Evolutionary conservation across 2,329 filamentous ascomycete genomes (phyloP).

Genomic region (Delphinella strobiligena): DNA sequence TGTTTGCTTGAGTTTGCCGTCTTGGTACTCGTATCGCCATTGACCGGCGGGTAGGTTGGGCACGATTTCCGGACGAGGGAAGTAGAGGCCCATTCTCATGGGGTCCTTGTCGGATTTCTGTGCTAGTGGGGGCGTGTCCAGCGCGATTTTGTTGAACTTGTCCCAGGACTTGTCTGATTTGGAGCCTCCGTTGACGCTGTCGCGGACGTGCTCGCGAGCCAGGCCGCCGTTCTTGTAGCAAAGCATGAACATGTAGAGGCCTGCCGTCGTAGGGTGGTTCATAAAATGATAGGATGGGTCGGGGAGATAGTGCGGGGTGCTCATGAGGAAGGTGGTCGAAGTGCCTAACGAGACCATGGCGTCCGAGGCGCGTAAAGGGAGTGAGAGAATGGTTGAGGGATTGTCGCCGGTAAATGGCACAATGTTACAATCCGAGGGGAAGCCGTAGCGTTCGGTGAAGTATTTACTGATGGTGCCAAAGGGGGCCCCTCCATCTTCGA

Average conservation of each 20-base stretch:
- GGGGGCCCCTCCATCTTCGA: slow-evolving; percentile 65
- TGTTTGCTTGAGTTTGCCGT: slow-evolving; percentile 30
- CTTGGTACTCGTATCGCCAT: slow-evolving; percentile 64
- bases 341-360: slow-evolving; percentile 93
- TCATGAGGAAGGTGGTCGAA: slow-evolving; percentile 95
- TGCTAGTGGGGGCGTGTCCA: slow-evolving; percentile 57
- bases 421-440: slow-evolving; percentile 61
- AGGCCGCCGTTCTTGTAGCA: slow-evolving; percentile 98
- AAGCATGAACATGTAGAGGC: slow-evolving; percentile 99
- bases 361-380: slow-evolving; percentile 76
- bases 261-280: slow-evolving; percentile 85
- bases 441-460: slow-evolving; percentile 68
- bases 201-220: slow-evolving; percentile 79
- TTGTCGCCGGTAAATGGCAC: slow-evolving; percentile 92
- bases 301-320: slow-evolving; percentile 79
- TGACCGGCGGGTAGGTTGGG: slow-evolving; percentile 78
- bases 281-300: slow-evolving; percentile 93
- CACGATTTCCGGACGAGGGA: slow-evolving; percentile 88
- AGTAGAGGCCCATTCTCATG: slow-evolving; percentile 89
- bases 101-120: slow-evolving; percentile 41
- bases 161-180: slow-evolving; percentile 51
- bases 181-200: slow-evolving; percentile 51
- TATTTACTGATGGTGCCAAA: slow-evolving; percentile 68
- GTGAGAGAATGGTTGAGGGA: slow-evolving; percentile 81
- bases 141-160: slow-evolving; percentile 63